Conservation (phyloP, 768 basidiomycete species). For the Collybia sp. region DNA sequence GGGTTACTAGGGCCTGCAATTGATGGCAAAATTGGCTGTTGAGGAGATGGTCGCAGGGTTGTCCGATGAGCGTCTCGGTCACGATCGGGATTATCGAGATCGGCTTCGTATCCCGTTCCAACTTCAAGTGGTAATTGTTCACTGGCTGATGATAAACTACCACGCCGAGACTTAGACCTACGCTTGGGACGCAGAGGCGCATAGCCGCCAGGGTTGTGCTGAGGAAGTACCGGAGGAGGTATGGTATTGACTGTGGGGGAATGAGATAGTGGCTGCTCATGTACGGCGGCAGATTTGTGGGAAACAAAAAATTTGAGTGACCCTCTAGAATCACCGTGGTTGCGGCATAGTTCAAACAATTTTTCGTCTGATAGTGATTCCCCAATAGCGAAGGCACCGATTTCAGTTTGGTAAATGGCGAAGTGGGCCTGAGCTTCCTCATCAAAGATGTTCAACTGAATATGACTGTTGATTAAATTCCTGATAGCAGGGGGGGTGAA, state of each 20-base stretch:
- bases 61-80: constrained; percentile 29
- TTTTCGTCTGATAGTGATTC: constrained; percentile 68
- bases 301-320: constrained; percentile 83
- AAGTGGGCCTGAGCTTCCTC: constrained; percentile 73
- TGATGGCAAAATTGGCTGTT: constrained; percentile 16
- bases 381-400: constrained; percentile 72
- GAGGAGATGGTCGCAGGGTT: constrained; percentile 36
- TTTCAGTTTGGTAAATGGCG: constrained; percentile 84
- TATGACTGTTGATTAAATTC: constrained; percentile 6
- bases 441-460: constrained; percentile 73
- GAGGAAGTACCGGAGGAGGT: constrained; percentile 31
- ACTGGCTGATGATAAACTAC: constrained; percentile 68
- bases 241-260: constrained; percentile 27
- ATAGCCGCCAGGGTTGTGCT: constrained; percentile 20
- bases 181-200: constrained; percentile 48
- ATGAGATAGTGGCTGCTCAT: constrained; percentile 38
- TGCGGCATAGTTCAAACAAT: constrained; percentile 67
- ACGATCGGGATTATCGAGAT: constrained; percentile 56
- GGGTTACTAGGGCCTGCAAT: constrained; percentile 11
- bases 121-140: constrained; percentile 50
- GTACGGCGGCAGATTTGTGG: constrained; percentile 56
- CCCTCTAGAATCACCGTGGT: constrained; percentile 72
- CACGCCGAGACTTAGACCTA: constrained; percentile 56
- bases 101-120: constrained; percentile 67
- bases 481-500: constrained; percentile 2